phyloP scores from a whole-genome alignment of 805 yeast genomes.

The Zygosaccharomyces kombuchaensis region DNA sequence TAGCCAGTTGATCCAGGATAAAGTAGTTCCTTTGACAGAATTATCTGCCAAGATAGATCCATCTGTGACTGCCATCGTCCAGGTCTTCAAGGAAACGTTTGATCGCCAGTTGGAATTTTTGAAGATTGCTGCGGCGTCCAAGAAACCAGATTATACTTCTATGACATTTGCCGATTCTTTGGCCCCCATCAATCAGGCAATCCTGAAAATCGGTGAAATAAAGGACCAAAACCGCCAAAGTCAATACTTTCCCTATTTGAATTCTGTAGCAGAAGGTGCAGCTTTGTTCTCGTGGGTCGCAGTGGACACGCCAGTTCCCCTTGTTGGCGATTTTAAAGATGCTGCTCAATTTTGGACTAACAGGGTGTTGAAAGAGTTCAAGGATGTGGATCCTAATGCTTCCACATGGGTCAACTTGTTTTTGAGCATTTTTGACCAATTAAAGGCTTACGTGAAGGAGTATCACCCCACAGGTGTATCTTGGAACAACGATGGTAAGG shows the following conservation, averaged over 20 bases:
- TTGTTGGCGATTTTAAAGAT: constrained; percentile 79
- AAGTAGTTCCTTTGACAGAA: constrained; percentile 55
- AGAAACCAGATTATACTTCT: constrained; percentile 59
- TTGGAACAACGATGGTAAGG: constrained; percentile 64
- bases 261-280: constrained; percentile 82
- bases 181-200: constrained; percentile 60
- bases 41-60: constrained; percentile 43
- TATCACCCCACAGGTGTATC: constrained; percentile 79
- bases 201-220: constrained; percentile 53
- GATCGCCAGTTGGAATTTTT: constrained; percentile 55
- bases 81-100: constrained; percentile 50
- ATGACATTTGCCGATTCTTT: constrained; percentile 53
- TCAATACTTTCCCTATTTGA: constrained; percentile 63
- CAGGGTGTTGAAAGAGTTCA: constrained; percentile 79
- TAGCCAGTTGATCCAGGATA: constrained; percentile 47
- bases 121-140: constrained; percentile 52
- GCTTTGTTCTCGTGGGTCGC: constrained; percentile 92
- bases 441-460: constrained; percentile 70
- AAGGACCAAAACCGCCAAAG: constrained; percentile 76
- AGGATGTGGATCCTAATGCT: constrained; percentile 62
- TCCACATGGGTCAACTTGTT: constrained; percentile 78
- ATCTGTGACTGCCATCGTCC: constrained; percentile 43
- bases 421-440: constrained; percentile 58
- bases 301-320: constrained; percentile 66
- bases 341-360: constrained; percentile 93